Evolutionary conservation across 2,329 filamentous ascomycete genomes (phyloP).

Genomic region (Dothideomycetes sp.): DNA sequence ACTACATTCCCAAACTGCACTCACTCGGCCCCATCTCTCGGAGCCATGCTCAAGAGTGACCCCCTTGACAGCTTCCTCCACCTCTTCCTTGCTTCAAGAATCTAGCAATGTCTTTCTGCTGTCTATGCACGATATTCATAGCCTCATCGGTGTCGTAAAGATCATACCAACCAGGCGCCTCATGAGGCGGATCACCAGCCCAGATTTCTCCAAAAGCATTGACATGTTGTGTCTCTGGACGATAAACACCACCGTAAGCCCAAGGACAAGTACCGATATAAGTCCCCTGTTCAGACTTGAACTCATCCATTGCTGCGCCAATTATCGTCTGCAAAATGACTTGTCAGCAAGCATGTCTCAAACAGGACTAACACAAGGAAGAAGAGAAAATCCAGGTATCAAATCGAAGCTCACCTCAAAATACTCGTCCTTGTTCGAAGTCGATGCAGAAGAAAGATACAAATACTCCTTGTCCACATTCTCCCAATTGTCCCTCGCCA

Average conservation of each 20-base stretch:
- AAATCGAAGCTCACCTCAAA: conserved; percentile 22
- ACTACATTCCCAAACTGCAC: too few species aligned
- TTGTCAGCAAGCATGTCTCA: too few species aligned
- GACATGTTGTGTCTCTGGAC: conserved; percentile 30
- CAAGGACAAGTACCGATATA: conserved; percentile 32
- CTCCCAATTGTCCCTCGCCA: conserved; percentile 34
- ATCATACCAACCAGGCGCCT: conserved; percentile 33
- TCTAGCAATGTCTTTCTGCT: conserved; percentile 24
- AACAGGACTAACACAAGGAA: too few species aligned
- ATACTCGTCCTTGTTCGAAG: conserved; percentile 31
- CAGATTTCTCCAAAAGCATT: conserved; percentile 34
- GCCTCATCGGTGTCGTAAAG: conserved; percentile 31
- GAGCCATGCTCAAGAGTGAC: background rate
- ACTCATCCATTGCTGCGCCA: conserved; percentile 27
- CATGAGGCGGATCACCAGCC: conserved; percentile 34
- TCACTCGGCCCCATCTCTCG: too few species aligned
- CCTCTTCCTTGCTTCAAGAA: too few species aligned
- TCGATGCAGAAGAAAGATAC: conserved; percentile 28
- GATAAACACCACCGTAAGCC: conserved; percentile 33
- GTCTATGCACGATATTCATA: conserved; percentile 28
- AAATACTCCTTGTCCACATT: conserved; percentile 29
- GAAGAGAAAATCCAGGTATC: background rate
- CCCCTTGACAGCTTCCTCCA: too few species aligned
- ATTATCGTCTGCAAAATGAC: conserved; percentile 28
- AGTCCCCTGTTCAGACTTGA: conserved; percentile 24